phyloP scores from a whole-genome alignment of 2,329 filamentous ascomycete genomes.

The Clonostachys byssicola region DNA sequence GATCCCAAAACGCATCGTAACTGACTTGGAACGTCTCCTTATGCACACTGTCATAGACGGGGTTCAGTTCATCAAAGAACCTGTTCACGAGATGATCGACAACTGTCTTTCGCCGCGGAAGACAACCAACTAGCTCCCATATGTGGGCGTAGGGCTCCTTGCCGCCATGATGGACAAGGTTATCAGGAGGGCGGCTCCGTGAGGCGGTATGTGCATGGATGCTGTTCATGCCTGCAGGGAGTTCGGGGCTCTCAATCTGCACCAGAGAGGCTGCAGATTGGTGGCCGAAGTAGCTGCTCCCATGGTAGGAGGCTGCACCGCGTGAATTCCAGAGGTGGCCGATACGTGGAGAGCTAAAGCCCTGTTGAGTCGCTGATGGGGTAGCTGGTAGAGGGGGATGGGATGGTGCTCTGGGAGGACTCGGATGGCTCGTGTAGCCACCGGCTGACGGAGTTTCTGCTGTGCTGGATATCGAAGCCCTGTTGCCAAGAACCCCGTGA shows the following conservation, averaged over 20 bases:
- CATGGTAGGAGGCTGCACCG: constrained; percentile 20
- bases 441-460: too few relatives aligned
- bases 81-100: constrained; percentile 25
- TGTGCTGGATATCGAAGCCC: too few relatives aligned
- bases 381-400: too few relatives aligned
- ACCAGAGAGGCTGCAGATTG: constrained; percentile 23
- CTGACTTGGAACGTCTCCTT: constrained; percentile 21
- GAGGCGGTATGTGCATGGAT: too few relatives aligned
- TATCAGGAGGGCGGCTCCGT: not conserved
- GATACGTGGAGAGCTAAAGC: constrained; percentile 1
- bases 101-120: constrained; percentile 27
- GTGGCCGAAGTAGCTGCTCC: constrained; percentile 22
- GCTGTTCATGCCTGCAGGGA: constrained; percentile 11
- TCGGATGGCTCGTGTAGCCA: too few relatives aligned
- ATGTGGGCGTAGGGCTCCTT: constrained; percentile 22
- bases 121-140: constrained; percentile 31
- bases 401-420: too few relatives aligned
- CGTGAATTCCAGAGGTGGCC: constrained; percentile 20
- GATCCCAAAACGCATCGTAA: constrained; percentile 30
- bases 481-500: too few relatives aligned
- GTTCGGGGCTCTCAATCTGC: constrained; percentile 15
- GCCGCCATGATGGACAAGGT: constrained; percentile 7
- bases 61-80: constrained; percentile 28
- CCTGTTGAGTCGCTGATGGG: too few relatives aligned
- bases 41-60: constrained; percentile 27